A percentile compares a stretch with the other conserved stretches of the same genome.
Conservation (phyloP, 1,284 basidiomycete species). For the Moniliophthora roreri region DNA sequence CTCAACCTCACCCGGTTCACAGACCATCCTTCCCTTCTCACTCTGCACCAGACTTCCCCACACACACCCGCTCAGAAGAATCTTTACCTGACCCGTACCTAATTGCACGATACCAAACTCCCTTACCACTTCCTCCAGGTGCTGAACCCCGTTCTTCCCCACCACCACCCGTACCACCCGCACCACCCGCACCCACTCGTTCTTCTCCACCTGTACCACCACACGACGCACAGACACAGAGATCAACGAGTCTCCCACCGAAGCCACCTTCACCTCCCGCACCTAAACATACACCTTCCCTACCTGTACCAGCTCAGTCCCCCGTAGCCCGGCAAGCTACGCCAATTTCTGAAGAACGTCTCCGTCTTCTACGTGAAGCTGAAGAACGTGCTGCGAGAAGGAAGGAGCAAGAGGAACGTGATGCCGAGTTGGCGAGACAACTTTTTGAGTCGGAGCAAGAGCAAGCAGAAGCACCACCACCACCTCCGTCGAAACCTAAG, state of each 20-base stretch:
- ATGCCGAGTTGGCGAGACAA: slow-evolving; percentile 28
- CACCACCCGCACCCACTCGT: slow-evolving; percentile 6
- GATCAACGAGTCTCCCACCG: no score
- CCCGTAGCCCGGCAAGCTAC: slow-evolving; percentile 11
- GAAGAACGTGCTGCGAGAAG: slow-evolving; percentile 34
- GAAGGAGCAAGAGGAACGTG: slow-evolving; percentile 29
- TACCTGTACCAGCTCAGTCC: slow-evolving; percentile 2
- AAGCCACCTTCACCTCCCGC: not conserved
- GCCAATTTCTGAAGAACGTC: slow-evolving; percentile 17
- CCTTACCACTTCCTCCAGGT: slow-evolving; percentile 50
- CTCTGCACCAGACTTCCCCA: slow-evolving; percentile 5
- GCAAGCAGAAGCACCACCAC: not conserved
- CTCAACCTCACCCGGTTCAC: not conserved
- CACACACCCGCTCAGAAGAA: slow-evolving; percentile 15
- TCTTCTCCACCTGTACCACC: slow-evolving; percentile 9
- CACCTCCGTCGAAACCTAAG: slow-evolving; percentile 1
- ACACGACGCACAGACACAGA: not conserved
- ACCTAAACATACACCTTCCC: slow-evolving; percentile 5
- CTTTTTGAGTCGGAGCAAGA: slow-evolving; percentile 17
- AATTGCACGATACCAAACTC: slow-evolving; percentile 43
- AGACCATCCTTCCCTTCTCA: not conserved
- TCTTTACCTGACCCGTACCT: slow-evolving; percentile 44
- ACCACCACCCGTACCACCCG: slow-evolving; percentile 8
- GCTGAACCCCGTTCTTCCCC: slow-evolving; percentile 11
- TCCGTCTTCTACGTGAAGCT: slow-evolving; percentile 22